Evolutionary conservation across 2,329 filamentous ascomycete species (phyloP).

Genomic region (Sphaerulina populicola): DNA sequence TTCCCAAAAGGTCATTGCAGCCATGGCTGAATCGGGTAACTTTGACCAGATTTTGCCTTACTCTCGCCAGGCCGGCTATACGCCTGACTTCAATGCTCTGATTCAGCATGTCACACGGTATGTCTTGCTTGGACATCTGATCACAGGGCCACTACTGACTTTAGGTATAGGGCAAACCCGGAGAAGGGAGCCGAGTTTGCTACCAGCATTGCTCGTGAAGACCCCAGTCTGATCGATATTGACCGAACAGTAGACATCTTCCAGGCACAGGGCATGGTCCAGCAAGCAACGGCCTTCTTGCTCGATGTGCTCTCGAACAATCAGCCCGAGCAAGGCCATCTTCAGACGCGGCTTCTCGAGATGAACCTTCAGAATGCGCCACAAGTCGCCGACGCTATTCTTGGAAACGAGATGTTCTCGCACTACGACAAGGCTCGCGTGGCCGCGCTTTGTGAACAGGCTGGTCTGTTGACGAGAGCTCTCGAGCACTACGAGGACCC

Average conservation of each 20-base stretch:
- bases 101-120: slow-evolving; percentile 73
- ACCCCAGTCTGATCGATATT: slow-evolving; percentile 80
- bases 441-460: slow-evolving; percentile 84
- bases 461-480: slow-evolving; percentile 62
- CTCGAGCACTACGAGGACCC: slow-evolving; percentile 93
- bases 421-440: slow-evolving; percentile 90
- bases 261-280: slow-evolving; percentile 94
- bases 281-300: slow-evolving; percentile 95
- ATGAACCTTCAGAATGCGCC: slow-evolving; percentile 97
- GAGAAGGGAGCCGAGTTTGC: slow-evolving; percentile 95
- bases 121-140: neutral
- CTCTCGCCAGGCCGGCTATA: slow-evolving; percentile 73
- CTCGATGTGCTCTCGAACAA: slow-evolving; percentile 93
- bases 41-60: slow-evolving; percentile 97
- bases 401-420: slow-evolving; percentile 97
- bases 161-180: slow-evolving; percentile 39
- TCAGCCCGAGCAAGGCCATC: slow-evolving; percentile 80
- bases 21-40: slow-evolving; percentile 88
- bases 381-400: slow-evolving; percentile 93
- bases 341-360: slow-evolving; percentile 91
- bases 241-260: slow-evolving; percentile 96
- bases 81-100: slow-evolving; percentile 88
- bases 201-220: slow-evolving; percentile 80
- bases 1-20: slow-evolving; percentile 87
- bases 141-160: neutral